Base-by-base conservation (phyloP, 106 monocot species). In the Acorus gramineus region DNA sequence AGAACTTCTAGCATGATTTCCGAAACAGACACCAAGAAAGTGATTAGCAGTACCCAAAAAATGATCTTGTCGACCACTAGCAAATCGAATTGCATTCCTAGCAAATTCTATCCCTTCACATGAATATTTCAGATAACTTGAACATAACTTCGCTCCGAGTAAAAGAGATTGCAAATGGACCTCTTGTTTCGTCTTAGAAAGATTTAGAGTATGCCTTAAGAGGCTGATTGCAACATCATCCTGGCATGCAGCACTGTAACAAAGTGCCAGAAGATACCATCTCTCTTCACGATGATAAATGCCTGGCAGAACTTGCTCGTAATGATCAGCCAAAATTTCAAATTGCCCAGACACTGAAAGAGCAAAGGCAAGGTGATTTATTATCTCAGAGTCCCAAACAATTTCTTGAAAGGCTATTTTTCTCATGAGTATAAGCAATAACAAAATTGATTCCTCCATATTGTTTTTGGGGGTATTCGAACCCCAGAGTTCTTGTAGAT, bases 211-310 rank as follows among this genome's bases (percentile, higher is more conserved):
- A 5, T 79, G 89, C 47, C 77, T 80, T 69, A 93, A 47, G 62
- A 93, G 59, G 78, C 89, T 84, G 51, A 93, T 49, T 42, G 89
- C 85, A 52, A 68, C 70, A 52, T 76, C 69, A 73, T 83, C 75
- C 12, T 79, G 65, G 47, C 77, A 78, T 51, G 81, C 74, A 49
- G 93, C 82, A 81, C 76, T 66, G 53, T 85, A 83, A 76, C 89
- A 93, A 64, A 93, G 83, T n/a, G 85, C 78, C 8, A 93, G 89
- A 47, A 79, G 48, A 65, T 93, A 93, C 89, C 93, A 93, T 69
- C 89, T 89, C 59, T 89, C 93, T 44, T 12, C 71, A 69, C 89
- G 62, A 55, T 49, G 69, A 65, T 81, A 83, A 42, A 71, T 66
- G 6, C 85, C 93, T 0, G 93, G 93, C 66, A 89, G 70, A 14